Conservation (phyloP, 2,329 filamentous ascomycete species). For the Colletotrichum eremochloae region DNA sequence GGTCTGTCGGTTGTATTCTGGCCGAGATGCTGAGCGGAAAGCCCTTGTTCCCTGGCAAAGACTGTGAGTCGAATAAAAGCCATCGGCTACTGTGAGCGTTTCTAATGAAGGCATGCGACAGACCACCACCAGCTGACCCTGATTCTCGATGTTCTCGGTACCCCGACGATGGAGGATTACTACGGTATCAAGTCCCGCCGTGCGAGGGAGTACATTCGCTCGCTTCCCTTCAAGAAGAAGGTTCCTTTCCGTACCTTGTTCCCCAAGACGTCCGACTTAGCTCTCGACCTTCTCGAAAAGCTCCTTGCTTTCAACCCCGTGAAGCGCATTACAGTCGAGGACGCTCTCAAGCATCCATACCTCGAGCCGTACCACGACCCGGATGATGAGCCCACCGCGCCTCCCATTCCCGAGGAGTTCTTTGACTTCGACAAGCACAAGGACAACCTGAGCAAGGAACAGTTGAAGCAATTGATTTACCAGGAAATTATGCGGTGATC, state of each 20-base stretch:
- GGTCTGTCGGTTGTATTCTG: slow-evolving; percentile 98
- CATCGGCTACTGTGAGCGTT: not conserved
- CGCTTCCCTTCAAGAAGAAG: slow-evolving; percentile 99
- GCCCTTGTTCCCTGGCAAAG: slow-evolving; percentile 97
- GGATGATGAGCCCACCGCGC: slow-evolving; percentile 96
- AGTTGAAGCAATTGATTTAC: slow-evolving; percentile 97
- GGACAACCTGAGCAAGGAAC: slow-evolving; percentile 97
- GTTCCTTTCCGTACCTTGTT: slow-evolving; percentile 97
- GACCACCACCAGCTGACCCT: slow-evolving; percentile 98
- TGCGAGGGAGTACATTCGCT: slow-evolving; percentile 97
- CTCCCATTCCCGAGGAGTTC: slow-evolving; percentile 97
- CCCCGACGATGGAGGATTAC: slow-evolving; percentile 99
- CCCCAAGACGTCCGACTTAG: slow-evolving; percentile 98
- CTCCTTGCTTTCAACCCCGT: slow-evolving; percentile 97
- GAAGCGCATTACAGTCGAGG: slow-evolving; percentile 98
- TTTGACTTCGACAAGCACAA: slow-evolving; percentile 99
- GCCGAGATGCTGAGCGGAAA: slow-evolving; percentile 99
- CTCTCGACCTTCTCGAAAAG: slow-evolving; percentile 94
- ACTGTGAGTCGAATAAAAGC: slow-evolving; percentile 73
- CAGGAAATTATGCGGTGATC: slow-evolving; percentile 86
- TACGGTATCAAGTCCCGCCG: slow-evolving; percentile 99
- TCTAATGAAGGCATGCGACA: slow-evolving; percentile 53
- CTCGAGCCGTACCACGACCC: slow-evolving; percentile 99
- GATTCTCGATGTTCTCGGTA: slow-evolving; percentile 96
- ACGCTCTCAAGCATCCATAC: slow-evolving; percentile 97